Percentiles rank a stretch among this genome's conserved stretches.
These are phyloP conservation scores for Starmerella powellii DNA, from an alignment of 805 yeast species.

Conservation along the genomic window DNA sequence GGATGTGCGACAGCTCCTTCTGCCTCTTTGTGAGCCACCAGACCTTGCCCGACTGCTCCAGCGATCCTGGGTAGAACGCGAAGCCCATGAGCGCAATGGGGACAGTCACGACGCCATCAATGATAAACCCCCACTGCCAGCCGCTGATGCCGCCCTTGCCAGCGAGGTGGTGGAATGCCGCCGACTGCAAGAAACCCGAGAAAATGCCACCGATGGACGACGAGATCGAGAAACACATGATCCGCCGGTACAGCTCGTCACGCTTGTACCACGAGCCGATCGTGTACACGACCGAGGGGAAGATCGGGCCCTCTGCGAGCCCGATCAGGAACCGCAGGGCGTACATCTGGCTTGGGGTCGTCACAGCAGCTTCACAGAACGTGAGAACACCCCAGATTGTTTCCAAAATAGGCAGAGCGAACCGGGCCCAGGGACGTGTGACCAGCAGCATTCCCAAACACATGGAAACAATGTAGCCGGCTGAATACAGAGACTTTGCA, in stretches of 20 bases:
- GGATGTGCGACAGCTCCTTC: slow-evolving; percentile 26
- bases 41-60: slow-evolving; percentile 30
- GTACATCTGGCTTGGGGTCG: slow-evolving; percentile 28
- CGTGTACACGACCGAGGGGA: slow-evolving; percentile 34
- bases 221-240: slow-evolving; percentile 34
- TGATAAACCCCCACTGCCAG: slow-evolving; percentile 61
- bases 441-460: slow-evolving; percentile 32
- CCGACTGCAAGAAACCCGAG: slow-evolving; percentile 36
- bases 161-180: slow-evolving; percentile 33
- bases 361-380: slow-evolving; percentile 29
- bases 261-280: slow-evolving; percentile 38
- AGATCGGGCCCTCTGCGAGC: slow-evolving; percentile 35
- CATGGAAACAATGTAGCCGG: slow-evolving; percentile 40
- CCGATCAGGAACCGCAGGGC: slow-evolving; percentile 37
- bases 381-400: slow-evolving; percentile 32
- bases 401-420: slow-evolving; percentile 30
- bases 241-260: slow-evolving; percentile 35
- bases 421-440: slow-evolving; percentile 29
- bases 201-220: slow-evolving; percentile 35
- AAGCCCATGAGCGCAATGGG: slow-evolving; percentile 33
- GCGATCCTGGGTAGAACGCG: slow-evolving; percentile 44
- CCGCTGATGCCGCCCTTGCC: slow-evolving; percentile 35
- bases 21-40: slow-evolving; percentile 30
- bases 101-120: slow-evolving; percentile 43
- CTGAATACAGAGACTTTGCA: slow-evolving; percentile 34